phyloP scores from a whole-genome alignment of 106 monocot species.

The Allium fistulosum region DNA sequence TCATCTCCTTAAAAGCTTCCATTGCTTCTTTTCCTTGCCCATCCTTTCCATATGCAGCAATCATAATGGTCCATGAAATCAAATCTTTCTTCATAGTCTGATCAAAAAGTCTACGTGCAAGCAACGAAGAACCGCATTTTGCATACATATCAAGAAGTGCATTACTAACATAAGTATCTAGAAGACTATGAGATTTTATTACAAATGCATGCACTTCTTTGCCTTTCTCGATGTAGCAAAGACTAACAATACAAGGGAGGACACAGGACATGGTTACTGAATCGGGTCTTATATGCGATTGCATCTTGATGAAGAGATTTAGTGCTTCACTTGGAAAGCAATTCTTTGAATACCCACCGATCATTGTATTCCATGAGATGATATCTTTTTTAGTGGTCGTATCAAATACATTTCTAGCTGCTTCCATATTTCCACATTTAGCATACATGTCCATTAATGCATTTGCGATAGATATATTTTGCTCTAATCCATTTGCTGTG shows the following conservation, averaged over 20 bases:
- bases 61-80: constrained; percentile 57
- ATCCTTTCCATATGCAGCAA: constrained; percentile 67
- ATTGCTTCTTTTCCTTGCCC: constrained; percentile 46
- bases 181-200: constrained; percentile 21
- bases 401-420: constrained; percentile 49
- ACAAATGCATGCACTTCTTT: constrained; percentile 62
- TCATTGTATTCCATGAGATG: constrained; percentile 77
- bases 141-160: constrained; percentile 66
- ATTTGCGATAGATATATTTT: constrained; percentile 47
- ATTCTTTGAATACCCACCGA: constrained; percentile 68
- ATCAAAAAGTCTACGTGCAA: constrained; percentile 37
- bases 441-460: constrained; percentile 82
- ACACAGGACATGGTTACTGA: constrained; percentile 53
- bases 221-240: constrained; percentile 60
- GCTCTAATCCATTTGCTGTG: constrained; percentile 31
- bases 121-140: constrained; percentile 45
- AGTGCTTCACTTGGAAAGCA: constrained; percentile 55
- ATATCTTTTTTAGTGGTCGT: constrained; percentile 29
- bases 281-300: constrained; percentile 32
- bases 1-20: constrained; percentile 47
- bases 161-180: constrained; percentile 31
- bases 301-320: constrained; percentile 43
- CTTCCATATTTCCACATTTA: constrained; percentile 58
- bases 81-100: constrained; percentile 25
- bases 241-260: constrained; percentile 55